phyloP scores from a whole-genome alignment of 139 green algal species.

The Ostreobium quekettii region DNA sequence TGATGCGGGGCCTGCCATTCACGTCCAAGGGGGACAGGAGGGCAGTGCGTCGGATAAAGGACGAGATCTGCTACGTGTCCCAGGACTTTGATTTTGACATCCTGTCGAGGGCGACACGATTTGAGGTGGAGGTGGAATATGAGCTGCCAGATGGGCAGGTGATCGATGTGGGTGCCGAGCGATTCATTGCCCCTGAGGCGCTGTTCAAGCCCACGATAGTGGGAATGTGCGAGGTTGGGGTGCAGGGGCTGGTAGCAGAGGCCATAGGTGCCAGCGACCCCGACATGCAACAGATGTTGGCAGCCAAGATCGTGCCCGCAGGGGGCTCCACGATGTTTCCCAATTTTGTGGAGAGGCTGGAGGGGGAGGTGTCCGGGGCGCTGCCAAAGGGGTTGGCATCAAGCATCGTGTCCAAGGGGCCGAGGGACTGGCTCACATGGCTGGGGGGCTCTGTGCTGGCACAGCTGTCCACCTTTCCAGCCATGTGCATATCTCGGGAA shows the following conservation, averaged over 20 bases:
- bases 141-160: slow-evolving; percentile 79
- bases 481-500: slow-evolving; percentile 71
- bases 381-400: too few relatives aligned
- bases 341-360: slow-evolving; percentile 70
- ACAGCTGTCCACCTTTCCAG: slow-evolving; percentile 81
- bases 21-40: slow-evolving; percentile 83
- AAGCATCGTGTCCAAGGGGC: too few relatives aligned
- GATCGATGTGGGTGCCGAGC: slow-evolving; percentile 91
- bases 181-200: slow-evolving; percentile 95
- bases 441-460: slow-evolving; percentile 91
- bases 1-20: slow-evolving; percentile 83
- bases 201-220: slow-evolving; percentile 90
- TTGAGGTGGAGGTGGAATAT: slow-evolving; percentile 50
- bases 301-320: slow-evolving; percentile 91
- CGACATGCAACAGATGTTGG: slow-evolving; percentile 96
- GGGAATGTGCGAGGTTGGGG: slow-evolving; percentile 80
- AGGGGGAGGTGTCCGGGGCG: slow-evolving; percentile 71
- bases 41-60: slow-evolving; percentile 92
- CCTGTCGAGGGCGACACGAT: slow-evolving; percentile 35
- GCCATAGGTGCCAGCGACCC: slow-evolving; percentile 99
- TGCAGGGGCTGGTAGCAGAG: slow-evolving; percentile 96
- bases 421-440: slow-evolving; percentile 90
- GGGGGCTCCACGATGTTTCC: slow-evolving; percentile 96
- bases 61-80: slow-evolving; percentile 85
- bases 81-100: slow-evolving; percentile 76